Evolutionary conservation across 176 grass and related monocot species (phyloP).

Genomic region (Oryza coarctata): DNA sequence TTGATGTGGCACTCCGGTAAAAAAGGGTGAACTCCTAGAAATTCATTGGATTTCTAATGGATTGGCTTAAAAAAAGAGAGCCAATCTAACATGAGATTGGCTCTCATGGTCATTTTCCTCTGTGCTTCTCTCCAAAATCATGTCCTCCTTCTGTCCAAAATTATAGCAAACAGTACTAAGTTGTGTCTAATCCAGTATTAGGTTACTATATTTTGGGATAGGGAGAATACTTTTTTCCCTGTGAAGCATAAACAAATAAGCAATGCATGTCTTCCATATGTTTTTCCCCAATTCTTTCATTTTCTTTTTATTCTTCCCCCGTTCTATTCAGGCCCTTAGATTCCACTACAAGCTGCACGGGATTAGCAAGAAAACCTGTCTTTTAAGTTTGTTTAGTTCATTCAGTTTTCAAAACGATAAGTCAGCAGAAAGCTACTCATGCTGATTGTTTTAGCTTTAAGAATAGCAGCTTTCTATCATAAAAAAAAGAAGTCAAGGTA

Average conservation of each 20-base stretch:
- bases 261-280: neutral
- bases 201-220: too few relatives aligned
- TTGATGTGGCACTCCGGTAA: neutral
- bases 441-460: neutral
- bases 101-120: neutral
- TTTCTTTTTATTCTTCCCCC: neutral
- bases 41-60: neutral
- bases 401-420: constrained; percentile 2
- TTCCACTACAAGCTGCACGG: constrained; percentile 23
- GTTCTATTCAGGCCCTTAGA: neutral
- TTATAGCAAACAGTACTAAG: too few relatives aligned
- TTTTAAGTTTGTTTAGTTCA: constrained; percentile 10
- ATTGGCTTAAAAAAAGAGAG: neutral
- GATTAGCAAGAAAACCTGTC: neutral
- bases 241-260: neutral
- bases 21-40: neutral
- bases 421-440: neutral
- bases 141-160: too few relatives aligned
- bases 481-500: neutral
- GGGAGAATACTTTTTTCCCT: too few relatives aligned
- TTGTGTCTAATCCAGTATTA: too few relatives aligned
- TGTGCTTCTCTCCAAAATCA: neutral
- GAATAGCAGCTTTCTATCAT: neutral
- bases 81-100: neutral
- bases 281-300: neutral